Percentiles rank a stretch among this genome's conserved stretches.
Conservation (phyloP, 352 stramenopile genomes). For the Phytophthora cactorum region DNA sequence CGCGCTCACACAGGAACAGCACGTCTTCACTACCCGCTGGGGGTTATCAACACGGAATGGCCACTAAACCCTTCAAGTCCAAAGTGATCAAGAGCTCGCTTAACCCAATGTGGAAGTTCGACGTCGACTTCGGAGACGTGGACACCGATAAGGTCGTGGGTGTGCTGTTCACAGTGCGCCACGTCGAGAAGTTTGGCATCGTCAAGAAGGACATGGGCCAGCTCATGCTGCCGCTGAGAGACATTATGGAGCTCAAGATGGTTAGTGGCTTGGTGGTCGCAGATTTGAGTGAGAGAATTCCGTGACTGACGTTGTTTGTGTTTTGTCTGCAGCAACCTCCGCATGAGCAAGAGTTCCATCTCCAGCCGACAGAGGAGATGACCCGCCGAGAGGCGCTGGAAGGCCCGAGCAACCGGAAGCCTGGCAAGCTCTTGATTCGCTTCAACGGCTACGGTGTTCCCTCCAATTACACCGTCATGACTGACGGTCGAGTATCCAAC, state of each 20-base stretch:
- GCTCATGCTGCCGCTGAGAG: conserved; percentile 63
- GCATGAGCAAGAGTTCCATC: conserved; percentile 58
- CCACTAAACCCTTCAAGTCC: conserved; percentile 60
- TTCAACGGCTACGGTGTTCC: conserved; percentile 75
- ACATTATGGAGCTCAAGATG: conserved; percentile 80
- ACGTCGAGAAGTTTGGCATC: conserved; percentile 77
- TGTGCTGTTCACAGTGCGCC: conserved; percentile 70
- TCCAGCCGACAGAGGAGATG: conserved; percentile 73
- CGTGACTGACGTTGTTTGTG: conserved; percentile 20
- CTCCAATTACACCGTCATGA: conserved; percentile 65
- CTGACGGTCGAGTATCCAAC: conserved; percentile 52
- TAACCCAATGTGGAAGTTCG: conserved; percentile 84
- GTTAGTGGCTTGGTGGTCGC: conserved; percentile 28
- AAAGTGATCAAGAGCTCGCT: conserved; percentile 73
- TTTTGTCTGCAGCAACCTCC: conserved; percentile 53
- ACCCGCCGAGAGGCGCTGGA: conserved; percentile 51
- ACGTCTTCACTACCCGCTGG: conserved; percentile 31
- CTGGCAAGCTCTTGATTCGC: conserved; percentile 65
- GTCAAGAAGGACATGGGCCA: conserved; percentile 80
- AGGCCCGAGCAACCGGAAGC: conserved; percentile 68
- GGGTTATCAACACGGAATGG: conserved; percentile 30
- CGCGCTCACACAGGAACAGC: conserved; percentile 21
- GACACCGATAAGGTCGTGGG: conserved; percentile 70
- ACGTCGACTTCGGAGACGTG: conserved; percentile 82
- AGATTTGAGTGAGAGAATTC: background rate